Base-by-base conservation (phyloP, 768 basidiomycete genomes). In the Dentipellis sp. region DNA sequence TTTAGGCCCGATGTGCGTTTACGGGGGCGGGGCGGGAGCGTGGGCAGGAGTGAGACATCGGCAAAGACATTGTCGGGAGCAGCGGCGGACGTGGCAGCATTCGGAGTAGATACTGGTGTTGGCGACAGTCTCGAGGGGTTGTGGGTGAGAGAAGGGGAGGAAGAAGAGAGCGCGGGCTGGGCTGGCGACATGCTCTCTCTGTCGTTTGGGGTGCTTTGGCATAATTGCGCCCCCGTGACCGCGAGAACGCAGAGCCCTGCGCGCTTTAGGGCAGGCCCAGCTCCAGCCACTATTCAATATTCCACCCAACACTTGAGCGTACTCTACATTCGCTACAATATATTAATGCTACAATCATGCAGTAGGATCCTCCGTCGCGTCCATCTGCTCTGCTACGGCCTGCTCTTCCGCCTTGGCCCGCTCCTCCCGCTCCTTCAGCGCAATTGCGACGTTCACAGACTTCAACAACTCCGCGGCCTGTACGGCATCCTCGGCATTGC, bases 201-300 rank as follows among this genome's bases (percentile, higher is more conserved):
- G 56, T 55, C 59, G 52, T 59, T 59, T 58, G 62, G 63, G 66
- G 64, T 65, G 66, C 66, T 65, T 64, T 64, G 54, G 63, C 61
- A 63, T 52, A 63, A 55, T 58, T 29, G 58, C 62, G 60, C 55
- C 61, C 62, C 54, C 57, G 64, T 57, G 56, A 55, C 63, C 65
- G 56, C 65, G 69, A 68, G 65, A 68, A 61, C 52, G 19, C 46
- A 21, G 36, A 35, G 29, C 23, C 59, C 57, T 48, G 55, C 23
- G 35, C 38, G 37, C 55, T 67, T 65, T 52, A 65, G 63, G 63
- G 61, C 57, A 59, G 62, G 64, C 51, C 29, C 21, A 34, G 40
- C 35, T 53, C 3, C 29, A 29, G 29, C 29, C 29, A 29, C 29
- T 29, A 29, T 29, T 6, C 6, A 19, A 17, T 10, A 45, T 47